A percentile compares a stretch with the other conserved stretches of the same genome.
Evolutionary conservation across 139 green algal species (phyloP).

Genomic region (Ettlia oleoabundans): DNA sequence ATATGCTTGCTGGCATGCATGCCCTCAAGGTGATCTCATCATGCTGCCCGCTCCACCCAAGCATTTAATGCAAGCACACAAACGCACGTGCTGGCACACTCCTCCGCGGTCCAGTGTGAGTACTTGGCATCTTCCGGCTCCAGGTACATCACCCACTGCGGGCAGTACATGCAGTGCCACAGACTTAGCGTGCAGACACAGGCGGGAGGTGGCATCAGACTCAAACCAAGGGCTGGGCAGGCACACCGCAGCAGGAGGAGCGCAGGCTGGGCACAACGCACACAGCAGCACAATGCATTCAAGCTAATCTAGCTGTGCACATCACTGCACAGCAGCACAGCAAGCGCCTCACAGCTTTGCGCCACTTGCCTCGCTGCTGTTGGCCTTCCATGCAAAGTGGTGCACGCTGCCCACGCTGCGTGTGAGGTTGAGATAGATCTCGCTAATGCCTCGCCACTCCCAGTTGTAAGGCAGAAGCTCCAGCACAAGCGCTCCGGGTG

Average conservation of each 20-base stretch:
- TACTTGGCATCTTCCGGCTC: constrained; percentile 57
- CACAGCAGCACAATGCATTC: too few relatives aligned
- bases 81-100: constrained; percentile 65
- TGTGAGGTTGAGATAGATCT: constrained; percentile 83
- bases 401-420: constrained; percentile 57
- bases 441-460: constrained; percentile 72
- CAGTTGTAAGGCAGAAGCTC: constrained; percentile 91
- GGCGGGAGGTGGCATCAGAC: too few relatives aligned
- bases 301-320: too few relatives aligned
- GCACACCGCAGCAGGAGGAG: background rate
- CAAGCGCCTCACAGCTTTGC: too few relatives aligned
- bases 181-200: too few relatives aligned
- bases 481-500: constrained; percentile 68
- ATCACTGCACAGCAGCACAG: too few relatives aligned
- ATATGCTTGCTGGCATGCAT: too few relatives aligned
- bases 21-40: too few relatives aligned
- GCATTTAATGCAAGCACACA: background rate
- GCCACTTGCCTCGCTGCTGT: constrained; percentile 37
- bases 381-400: constrained; percentile 81
- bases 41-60: background rate
- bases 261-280: too few relatives aligned
- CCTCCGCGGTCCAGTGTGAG: constrained; percentile 66
- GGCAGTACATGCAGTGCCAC: too few relatives aligned
- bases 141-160: constrained; percentile 45
- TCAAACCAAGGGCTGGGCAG: too few relatives aligned